Base-by-base conservation (phyloP, 2,329 filamentous ascomycete species). In the Thelonectria rubi region DNA sequence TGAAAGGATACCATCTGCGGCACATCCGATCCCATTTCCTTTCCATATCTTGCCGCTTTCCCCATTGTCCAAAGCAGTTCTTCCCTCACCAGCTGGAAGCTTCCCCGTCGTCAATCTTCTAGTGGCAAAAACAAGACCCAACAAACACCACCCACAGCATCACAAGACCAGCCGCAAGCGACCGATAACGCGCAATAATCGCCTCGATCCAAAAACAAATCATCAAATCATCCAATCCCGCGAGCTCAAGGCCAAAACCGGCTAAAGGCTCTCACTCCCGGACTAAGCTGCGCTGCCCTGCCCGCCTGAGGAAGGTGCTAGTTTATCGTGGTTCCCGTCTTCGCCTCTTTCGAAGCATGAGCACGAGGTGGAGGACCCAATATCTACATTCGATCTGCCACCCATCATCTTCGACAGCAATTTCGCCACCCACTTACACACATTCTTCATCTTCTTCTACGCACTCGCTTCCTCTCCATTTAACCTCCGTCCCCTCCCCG, bases 311-410 rank as follows among this genome's bases (percentile, higher is more conserved):
- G n/a, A 45, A 45, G 17, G 42, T 18, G 15, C 32, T 34, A 34
- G 42, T 20, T n/a, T n/a, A 20, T 32, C 30, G 30, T n/a, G 9
- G 18, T 49, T 10, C 43, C 15, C 39, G 34, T 15, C 45, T 56
- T 32, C 51, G 56, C 50, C 46, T 43, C 52, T 46, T 60, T 51
- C 50, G 55, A 56, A 56, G 52, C 30, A 56, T 56, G 47, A 42
- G 58, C 47, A 56, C 52, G 42, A 56, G 58, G 47, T 56, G 58
- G 52, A 24, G 45, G 34, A 55, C 52, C 45, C 53, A 60, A 40
- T 56, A 17, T 56, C 8, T 60, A 30, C 58, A 55, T 55, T 60
- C 45, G 15, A 21, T 39, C 20, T 21, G 46, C 34, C 48, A 52
- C 18, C 52, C 51, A n/a, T 46, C 52, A 7, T 34, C 46, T 42